phyloP scores from a whole-genome alignment of 1,284 basidiomycete species.

The Malassezia pachydermatis region DNA sequence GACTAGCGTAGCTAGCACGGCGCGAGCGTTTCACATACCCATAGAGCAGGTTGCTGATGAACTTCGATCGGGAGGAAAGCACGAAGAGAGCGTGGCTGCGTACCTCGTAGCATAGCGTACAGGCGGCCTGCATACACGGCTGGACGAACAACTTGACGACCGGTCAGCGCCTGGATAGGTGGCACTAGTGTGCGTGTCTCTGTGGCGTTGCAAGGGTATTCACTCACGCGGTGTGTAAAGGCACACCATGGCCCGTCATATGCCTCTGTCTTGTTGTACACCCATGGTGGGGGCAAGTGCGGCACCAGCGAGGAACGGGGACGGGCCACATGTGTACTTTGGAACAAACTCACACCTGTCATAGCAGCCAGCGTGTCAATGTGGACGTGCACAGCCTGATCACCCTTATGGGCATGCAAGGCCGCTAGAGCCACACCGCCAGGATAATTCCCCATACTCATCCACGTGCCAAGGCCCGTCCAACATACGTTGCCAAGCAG shows the following conservation, averaged over 20 bases:
- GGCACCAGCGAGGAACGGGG: background rate
- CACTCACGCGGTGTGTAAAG: constrained; percentile 26
- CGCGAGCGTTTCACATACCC: constrained; percentile 9
- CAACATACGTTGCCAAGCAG: constrained; percentile 47
- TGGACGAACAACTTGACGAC: background rate
- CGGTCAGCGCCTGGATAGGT: background rate
- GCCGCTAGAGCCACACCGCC: constrained; percentile 65
- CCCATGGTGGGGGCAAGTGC: constrained; percentile 12
- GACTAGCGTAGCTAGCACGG: constrained; percentile 10
- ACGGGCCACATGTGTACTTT: constrained; percentile 55
- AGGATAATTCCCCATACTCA: constrained; percentile 74
- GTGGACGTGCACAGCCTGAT: constrained; percentile 49
- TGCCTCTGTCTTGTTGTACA: constrained; percentile 41
- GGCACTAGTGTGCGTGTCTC: background rate
- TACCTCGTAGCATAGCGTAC: too few species aligned
- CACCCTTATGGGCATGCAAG: constrained; percentile 54
- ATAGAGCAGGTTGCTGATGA: background rate
- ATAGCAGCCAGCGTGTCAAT: constrained; percentile 74
- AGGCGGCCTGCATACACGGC: background rate
- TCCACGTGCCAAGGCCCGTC: constrained; percentile 29
- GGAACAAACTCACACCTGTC: constrained; percentile 80
- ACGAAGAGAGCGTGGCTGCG: too few species aligned
- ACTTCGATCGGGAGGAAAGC: constrained; percentile 12
- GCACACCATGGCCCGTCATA: constrained; percentile 16
- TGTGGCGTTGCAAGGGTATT: constrained; percentile 6